Percentiles rank a stretch among this genome's conserved stretches.
phyloP scores from a whole-genome alignment of 257 asterid species.

The Petunia secreta region DNA sequence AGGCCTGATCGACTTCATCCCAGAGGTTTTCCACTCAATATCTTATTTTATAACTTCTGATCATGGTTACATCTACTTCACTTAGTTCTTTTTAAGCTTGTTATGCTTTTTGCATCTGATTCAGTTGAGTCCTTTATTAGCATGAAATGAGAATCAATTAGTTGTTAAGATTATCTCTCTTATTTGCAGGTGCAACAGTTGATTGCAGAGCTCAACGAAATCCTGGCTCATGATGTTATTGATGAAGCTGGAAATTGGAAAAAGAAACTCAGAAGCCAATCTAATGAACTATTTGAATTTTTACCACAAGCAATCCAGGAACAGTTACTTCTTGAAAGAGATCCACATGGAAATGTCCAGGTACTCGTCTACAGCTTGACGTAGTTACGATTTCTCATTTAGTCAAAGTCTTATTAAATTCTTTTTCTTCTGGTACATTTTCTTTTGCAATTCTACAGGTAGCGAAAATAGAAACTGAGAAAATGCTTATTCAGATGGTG shows the following conservation, averaged over 20 bases:
- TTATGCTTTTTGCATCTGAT: conserved; percentile 4
- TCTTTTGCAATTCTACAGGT: conserved; percentile 52
- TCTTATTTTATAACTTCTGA: not conserved
- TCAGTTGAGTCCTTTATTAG: not conserved
- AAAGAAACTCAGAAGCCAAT: conserved; percentile 71
- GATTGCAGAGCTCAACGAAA: conserved; percentile 90
- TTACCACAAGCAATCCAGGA: conserved; percentile 90
- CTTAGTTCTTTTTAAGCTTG: conserved; percentile 2
- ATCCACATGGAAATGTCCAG: conserved; percentile 99
- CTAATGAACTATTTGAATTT: conserved; percentile 74
- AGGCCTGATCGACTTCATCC: conserved; percentile 97
- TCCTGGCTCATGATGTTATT: conserved; percentile 85
- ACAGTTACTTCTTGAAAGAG: conserved; percentile 96
- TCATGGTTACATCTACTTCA: not conserved
- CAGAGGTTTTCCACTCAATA: conserved; percentile 62
- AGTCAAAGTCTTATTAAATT: not conserved
- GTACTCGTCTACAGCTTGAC: conserved; percentile 33
- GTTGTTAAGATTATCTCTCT: not conserved
- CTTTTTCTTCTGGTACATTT: conserved; percentile 15
- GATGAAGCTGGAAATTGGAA: conserved; percentile 97
- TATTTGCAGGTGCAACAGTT: conserved; percentile 83
- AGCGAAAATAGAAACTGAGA: conserved; percentile 94
- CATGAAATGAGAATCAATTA: not conserved
- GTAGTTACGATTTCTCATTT: not conserved
- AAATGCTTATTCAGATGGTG: conserved; percentile 98